Percentiles rank a stretch among this genome's conserved stretches.
phyloP scores from a whole-genome alignment of 2,329 filamentous ascomycete species.

The Phyllosticta citribraziliensis region DNA sequence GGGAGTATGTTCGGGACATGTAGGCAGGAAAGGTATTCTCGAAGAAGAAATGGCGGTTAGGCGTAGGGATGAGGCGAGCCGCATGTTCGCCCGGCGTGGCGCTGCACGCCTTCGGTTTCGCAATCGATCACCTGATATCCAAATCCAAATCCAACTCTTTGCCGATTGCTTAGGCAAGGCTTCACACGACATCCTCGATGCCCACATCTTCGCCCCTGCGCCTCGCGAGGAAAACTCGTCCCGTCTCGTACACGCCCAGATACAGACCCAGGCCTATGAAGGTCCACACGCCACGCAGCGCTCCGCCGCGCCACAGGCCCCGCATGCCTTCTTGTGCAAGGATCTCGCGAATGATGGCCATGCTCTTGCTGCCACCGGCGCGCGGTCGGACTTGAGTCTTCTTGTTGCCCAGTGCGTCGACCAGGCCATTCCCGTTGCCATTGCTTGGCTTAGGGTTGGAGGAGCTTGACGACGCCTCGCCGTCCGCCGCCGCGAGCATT shows the following conservation, averaged over 20 bases:
- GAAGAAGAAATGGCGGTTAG: not conserved
- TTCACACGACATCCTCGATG: not conserved
- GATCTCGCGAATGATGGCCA: slow-evolving; percentile 56
- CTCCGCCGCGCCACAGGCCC: slow-evolving; percentile 69
- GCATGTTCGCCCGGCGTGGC: no score
- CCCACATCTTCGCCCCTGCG: slow-evolving; percentile 30
- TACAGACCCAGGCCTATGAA: slow-evolving; percentile 75
- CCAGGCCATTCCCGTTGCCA: slow-evolving; percentile 6
- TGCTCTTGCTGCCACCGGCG: slow-evolving; percentile 20
- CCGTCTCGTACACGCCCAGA: slow-evolving; percentile 75
- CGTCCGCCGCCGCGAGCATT: slow-evolving; percentile 53
- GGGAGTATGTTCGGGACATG: not conserved
- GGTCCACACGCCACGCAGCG: slow-evolving; percentile 69
- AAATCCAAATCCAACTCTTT: no score
- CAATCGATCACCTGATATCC: no score
- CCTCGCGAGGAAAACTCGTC: slow-evolving; percentile 45
- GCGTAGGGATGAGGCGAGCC: not conserved
- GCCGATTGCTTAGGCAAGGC: no score
- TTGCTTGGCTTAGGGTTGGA: slow-evolving; percentile 15
- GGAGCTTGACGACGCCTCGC: not conserved
- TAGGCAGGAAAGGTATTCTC: no score
- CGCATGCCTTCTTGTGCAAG: slow-evolving; percentile 56
- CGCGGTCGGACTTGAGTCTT: slow-evolving; percentile 14
- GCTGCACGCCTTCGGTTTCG: not conserved
- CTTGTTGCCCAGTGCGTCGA: slow-evolving; percentile 6